Evolutionary conservation across 371 early-diverging fungal genomes (phyloP).

Genomic region (Syncephalastrum monosporum): DNA sequence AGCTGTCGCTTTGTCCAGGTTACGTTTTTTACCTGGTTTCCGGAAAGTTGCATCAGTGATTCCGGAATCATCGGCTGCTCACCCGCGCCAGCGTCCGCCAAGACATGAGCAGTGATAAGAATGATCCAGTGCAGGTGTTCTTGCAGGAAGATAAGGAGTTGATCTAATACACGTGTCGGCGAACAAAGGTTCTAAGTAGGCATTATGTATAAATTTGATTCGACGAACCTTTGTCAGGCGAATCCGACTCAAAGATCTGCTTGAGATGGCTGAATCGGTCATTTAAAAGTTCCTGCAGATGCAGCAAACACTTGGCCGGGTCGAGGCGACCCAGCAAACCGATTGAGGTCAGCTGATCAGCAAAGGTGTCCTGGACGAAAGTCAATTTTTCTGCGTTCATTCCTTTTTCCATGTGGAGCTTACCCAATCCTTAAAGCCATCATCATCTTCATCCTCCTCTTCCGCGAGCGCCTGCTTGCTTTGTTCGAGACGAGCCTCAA

Average conservation of each 20-base stretch:
- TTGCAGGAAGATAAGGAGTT: constrained; percentile 39
- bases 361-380: constrained; percentile 56
- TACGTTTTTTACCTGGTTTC: constrained; percentile 30
- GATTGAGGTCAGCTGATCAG: constrained; percentile 72
- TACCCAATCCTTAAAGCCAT: constrained; percentile 68
- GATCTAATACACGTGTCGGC: constrained; percentile 16
- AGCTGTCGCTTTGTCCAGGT: background rate
- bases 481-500: constrained; percentile 64
- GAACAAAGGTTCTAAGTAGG: background rate
- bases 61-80: constrained; percentile 77
- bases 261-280: constrained; percentile 54
- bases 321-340: constrained; percentile 64
- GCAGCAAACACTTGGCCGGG: constrained; percentile 48
- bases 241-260: constrained; percentile 21
- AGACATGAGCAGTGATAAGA: constrained; percentile 63
- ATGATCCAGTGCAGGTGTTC: constrained; percentile 80
- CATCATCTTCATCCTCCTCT: constrained; percentile 59
- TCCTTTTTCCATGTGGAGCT: constrained; percentile 1
- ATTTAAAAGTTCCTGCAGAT: constrained; percentile 47
- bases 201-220: no score
- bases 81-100: constrained; percentile 68
- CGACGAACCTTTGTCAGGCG: constrained; percentile 13
- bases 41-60: constrained; percentile 60
- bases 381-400: background rate
- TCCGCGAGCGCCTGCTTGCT: constrained; percentile 52